phyloP scores from a whole-genome alignment of 2,329 filamentous ascomycete genomes.

The Dactylellina cionopaga region DNA sequence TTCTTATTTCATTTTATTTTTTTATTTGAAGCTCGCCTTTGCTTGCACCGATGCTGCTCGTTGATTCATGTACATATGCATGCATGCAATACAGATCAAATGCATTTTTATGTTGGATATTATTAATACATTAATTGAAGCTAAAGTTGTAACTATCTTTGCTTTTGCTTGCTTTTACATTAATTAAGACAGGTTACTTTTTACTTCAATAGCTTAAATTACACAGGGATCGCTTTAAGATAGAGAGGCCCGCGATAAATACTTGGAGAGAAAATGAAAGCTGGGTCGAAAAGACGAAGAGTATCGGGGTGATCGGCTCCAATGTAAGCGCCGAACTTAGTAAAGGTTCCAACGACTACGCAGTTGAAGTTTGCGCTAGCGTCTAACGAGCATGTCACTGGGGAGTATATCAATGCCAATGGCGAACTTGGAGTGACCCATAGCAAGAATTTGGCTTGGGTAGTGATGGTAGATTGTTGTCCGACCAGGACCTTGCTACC shows the following conservation, averaged over 20 bases:
- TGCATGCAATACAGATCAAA: too few species aligned
- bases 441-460: constrained; percentile 1
- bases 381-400: background rate
- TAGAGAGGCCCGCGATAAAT: background rate
- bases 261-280: background rate
- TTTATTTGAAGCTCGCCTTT: too few species aligned
- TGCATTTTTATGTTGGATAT: too few species aligned
- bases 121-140: too few species aligned
- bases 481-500: constrained; percentile 4
- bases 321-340: background rate
- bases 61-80: too few species aligned
- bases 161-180: too few species aligned
- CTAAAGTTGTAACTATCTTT: too few species aligned
- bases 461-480: constrained; percentile 5
- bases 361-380: background rate
- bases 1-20: too few species aligned
- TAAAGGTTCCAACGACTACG: background rate
- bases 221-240: too few species aligned
- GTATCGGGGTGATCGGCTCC: constrained; percentile 1
- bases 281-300: background rate
- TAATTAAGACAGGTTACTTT: too few species aligned
- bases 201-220: too few species aligned
- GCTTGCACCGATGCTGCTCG: too few species aligned
- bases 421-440: background rate
- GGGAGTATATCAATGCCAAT: background rate